These are phyloP conservation scores for Pythium periplocum DNA, from an alignment of 352 stramenopile species.

Conservation along the genomic window DNA sequence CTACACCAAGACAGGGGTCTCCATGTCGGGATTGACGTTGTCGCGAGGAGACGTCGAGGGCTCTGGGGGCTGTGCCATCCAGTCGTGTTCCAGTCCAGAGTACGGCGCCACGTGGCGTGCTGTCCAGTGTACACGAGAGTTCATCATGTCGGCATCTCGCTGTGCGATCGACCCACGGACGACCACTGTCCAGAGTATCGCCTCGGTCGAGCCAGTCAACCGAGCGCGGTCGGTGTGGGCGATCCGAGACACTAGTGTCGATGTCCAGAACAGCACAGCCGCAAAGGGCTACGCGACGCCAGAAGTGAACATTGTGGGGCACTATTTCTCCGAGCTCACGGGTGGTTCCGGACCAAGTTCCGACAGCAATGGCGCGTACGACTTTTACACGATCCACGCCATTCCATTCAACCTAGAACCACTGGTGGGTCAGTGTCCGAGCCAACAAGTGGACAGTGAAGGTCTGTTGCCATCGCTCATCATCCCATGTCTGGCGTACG, in stretches of 20 bases:
- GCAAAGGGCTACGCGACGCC: conserved; percentile 13
- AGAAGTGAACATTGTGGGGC: conserved; percentile 15
- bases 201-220: conserved; percentile 3
- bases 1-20: conserved; percentile 17
- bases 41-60: conserved; percentile 16
- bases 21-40: conserved; percentile 18
- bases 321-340: conserved; percentile 6
- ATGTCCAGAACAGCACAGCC: neutral
- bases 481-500: conserved; percentile 19
- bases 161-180: conserved; percentile 16
- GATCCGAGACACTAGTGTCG: conserved; percentile 4
- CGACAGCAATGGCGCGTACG: neutral
- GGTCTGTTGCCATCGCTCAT: conserved; percentile 18
- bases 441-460: conserved; percentile 2
- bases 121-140: conserved; percentile 7
- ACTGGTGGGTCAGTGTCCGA: conserved; percentile 19
- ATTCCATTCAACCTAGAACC: conserved; percentile 19
- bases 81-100: conserved; percentile 13
- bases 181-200: neutral
- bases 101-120: conserved; percentile 14
- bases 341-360: too few species aligned
- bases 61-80: conserved; percentile 14
- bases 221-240: conserved; percentile 14
- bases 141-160: conserved; percentile 10
- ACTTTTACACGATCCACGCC: conserved; percentile 14